Percentiles rank a stretch among this genome's conserved stretches.
These are phyloP conservation scores for Trichothecium sympodiale DNA, from an alignment of 2,329 filamentous ascomycete species.

Conservation along the genomic window DNA sequence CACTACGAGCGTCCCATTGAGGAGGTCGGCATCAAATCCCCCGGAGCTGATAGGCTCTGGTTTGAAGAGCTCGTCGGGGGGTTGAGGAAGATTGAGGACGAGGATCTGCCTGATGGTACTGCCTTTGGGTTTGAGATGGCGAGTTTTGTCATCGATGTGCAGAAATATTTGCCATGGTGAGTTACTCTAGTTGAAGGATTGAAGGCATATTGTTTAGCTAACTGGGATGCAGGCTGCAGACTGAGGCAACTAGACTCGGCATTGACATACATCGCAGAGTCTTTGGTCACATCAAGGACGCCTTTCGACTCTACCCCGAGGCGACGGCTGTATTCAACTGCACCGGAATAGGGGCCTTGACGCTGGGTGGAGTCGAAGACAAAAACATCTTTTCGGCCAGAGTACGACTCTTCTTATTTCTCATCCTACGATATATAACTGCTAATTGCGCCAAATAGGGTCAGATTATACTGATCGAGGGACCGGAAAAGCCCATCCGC, in stretches of 20 bases:
- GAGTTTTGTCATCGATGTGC: slow-evolving; percentile 48
- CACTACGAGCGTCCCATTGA: slow-evolving; percentile 13
- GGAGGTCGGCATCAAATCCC: slow-evolving; percentile 35
- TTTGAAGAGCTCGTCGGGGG: slow-evolving; percentile 28
- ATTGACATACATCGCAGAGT: slow-evolving; percentile 49
- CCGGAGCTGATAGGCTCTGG: slow-evolving; percentile 25
- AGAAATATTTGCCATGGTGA: slow-evolving; percentile 65
- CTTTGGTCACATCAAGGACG: slow-evolving; percentile 57
- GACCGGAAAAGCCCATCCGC: slow-evolving; percentile 22
- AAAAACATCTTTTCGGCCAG: slow-evolving; percentile 56
- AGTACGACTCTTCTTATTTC: slow-evolving; percentile 19
- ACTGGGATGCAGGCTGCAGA: slow-evolving; percentile 36
- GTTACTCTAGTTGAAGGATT: neutral
- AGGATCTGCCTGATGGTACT: slow-evolving; percentile 20
- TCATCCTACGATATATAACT: neutral
- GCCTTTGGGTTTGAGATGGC: slow-evolving; percentile 22
- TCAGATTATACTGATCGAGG: slow-evolving; percentile 21
- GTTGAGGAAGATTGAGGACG: slow-evolving; percentile 13
- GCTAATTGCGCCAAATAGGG: slow-evolving; percentile 8
- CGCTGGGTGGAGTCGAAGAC: slow-evolving; percentile 67
- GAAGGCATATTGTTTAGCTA: neutral
- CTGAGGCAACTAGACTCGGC: slow-evolving; percentile 58
- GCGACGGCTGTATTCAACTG: slow-evolving; percentile 57
- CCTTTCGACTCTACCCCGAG: slow-evolving; percentile 37
- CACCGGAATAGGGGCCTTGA: slow-evolving; percentile 59